Conservation (phyloP, 2,329 filamentous ascomycete species). For the Coleophoma crateriformis region DNA sequence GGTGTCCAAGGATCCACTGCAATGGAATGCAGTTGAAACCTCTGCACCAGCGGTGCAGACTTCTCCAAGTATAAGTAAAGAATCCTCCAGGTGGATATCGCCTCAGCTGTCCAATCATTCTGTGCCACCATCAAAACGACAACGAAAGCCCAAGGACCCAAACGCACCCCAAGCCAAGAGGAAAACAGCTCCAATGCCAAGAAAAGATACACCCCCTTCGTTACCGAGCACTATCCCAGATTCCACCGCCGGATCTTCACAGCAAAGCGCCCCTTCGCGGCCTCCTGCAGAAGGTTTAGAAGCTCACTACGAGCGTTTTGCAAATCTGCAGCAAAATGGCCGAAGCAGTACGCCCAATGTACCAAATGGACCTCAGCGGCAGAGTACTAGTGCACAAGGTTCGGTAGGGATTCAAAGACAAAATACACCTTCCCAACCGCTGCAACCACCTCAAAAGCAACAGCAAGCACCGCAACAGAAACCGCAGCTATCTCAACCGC, state of each 20-base stretch:
- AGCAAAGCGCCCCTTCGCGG: constrained; percentile 11
- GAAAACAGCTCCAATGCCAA: constrained; percentile 8
- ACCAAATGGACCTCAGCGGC: constrained; percentile 15
- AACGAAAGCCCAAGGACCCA: constrained; percentile 29
- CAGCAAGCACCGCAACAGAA: constrained; percentile 14
- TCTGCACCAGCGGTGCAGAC: background rate
- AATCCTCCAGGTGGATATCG: too few relatives aligned
- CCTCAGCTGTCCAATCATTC: constrained; percentile 6
- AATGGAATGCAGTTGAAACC: constrained; percentile 21
- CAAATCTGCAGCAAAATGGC: constrained; percentile 20
- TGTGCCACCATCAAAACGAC: constrained; percentile 30
- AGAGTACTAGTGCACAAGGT: constrained; percentile 8
- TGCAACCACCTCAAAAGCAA: constrained; percentile 20
- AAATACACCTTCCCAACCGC: constrained; percentile 16
- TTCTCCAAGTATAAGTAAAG: constrained; percentile 1
- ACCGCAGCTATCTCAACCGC: constrained; percentile 16
- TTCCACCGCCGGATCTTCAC: constrained; percentile 13
- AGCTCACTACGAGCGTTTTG: constrained; percentile 26
- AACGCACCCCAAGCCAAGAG: constrained; percentile 16
- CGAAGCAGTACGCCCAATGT: constrained; percentile 18
- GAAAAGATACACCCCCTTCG: background rate
- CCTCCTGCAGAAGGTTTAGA: constrained; percentile 25
- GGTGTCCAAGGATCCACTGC: constrained; percentile 16
- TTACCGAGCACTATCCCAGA: constrained; percentile 21
- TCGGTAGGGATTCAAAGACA: constrained; percentile 20